These are phyloP conservation scores for Arxiozyma telluris DNA, from an alignment of 1,139 yeast genomes.

Conservation along the genomic window DNA sequence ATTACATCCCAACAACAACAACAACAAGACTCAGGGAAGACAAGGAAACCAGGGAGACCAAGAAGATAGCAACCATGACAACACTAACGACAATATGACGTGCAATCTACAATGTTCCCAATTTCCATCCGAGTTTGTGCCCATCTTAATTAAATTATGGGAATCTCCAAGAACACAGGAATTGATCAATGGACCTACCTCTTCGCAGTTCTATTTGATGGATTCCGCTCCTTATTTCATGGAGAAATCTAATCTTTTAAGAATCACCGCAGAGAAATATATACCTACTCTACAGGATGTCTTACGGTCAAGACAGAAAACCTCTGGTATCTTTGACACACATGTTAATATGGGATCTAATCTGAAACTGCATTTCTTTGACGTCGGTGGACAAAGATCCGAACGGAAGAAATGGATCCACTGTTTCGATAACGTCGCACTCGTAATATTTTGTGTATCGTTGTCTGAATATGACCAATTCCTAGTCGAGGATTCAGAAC, in stretches of 20 bases:
- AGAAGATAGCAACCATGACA: constrained; percentile 4
- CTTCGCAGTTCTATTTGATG: constrained; percentile 72
- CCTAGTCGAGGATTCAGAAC: constrained; percentile 65
- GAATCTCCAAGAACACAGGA: constrained; percentile 49
- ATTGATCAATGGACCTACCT: constrained; percentile 45
- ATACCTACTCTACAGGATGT: constrained; percentile 71
- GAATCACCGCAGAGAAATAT: constrained; percentile 52
- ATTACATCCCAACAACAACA: not conserved
- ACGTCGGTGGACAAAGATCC: constrained; percentile 90
- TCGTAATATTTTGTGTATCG: constrained; percentile 84
- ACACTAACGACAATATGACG: constrained; percentile 2
- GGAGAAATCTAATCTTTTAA: constrained; percentile 41
- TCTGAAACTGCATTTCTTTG: constrained; percentile 72
- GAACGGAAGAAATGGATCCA: constrained; percentile 95
- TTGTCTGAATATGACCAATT: constrained; percentile 85
- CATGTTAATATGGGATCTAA: constrained; percentile 62
- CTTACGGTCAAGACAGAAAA: constrained; percentile 79
- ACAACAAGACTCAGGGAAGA: too few species aligned
- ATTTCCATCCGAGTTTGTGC: constrained; percentile 35
- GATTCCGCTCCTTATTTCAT: constrained; percentile 83
- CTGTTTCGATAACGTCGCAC: constrained; percentile 85
- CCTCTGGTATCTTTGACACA: constrained; percentile 86
- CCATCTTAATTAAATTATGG: constrained; percentile 45
- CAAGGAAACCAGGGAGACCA: not conserved
- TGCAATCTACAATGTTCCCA: not conserved